A percentile compares a stretch with the other conserved stretches of the same genome.
Evolutionary conservation across 2,329 filamentous ascomycete species (phyloP).

Genomic region (Fusarium pseudonygamai): DNA sequence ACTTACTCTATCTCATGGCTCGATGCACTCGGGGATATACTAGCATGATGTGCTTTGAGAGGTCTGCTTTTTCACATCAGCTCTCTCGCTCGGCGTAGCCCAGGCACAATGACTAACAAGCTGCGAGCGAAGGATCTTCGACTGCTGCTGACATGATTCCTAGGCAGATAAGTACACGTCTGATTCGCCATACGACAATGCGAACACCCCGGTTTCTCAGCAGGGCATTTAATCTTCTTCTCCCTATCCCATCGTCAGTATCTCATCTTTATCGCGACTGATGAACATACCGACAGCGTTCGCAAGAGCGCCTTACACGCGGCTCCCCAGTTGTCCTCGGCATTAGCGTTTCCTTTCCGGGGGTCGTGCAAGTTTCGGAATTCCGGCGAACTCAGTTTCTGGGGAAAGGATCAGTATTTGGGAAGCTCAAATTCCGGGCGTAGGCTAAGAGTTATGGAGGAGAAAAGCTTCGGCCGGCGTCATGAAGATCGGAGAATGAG

Average conservation of each 20-base stretch:
- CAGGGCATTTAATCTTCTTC: constrained; percentile 41
- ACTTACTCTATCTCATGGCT: constrained; percentile 2
- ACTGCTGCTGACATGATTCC: constrained; percentile 1
- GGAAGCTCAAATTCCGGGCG: constrained; percentile 1
- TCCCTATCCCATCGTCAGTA: neutral
- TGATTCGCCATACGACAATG: constrained; percentile 32
- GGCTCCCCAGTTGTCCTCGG: constrained; percentile 5
- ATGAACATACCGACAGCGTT: constrained; percentile 34
- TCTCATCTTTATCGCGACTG: rapidly evolving
- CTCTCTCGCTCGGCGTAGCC: no score
- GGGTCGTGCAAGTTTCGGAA: neutral
- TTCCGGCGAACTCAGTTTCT: neutral
- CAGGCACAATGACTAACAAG: constrained; percentile 11
- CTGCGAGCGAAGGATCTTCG: neutral
- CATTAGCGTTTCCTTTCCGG: neutral
- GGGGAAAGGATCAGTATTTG: no score
- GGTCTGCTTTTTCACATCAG: neutral
- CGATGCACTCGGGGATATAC: neutral
- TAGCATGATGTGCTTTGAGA: neutral
- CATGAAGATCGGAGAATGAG: neutral
- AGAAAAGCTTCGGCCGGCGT: neutral
- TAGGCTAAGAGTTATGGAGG: neutral
- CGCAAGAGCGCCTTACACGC: constrained; percentile 37
- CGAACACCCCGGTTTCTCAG: constrained; percentile 38
- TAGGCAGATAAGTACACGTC: constrained; percentile 34